Evolutionary conservation across 768 basidiomycete genomes (phyloP).

Genomic region (Naganishia vaughanmartiniae): DNA sequence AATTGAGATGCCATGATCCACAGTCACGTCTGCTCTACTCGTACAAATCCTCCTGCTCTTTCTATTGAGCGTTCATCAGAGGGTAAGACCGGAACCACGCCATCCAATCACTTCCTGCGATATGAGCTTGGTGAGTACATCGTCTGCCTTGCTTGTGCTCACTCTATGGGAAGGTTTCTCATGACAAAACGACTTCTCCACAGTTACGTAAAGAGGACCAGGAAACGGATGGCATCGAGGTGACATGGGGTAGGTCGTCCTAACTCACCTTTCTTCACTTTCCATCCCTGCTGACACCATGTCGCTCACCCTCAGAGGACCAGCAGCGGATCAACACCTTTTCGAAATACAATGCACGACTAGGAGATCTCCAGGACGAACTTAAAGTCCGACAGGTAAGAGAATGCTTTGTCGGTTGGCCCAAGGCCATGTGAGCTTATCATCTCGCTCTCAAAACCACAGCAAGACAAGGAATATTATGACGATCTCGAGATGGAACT

Average conservation of each 20-base stretch:
- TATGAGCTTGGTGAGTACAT: conserved; percentile 3
- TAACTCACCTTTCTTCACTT: background rate
- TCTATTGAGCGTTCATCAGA: too few relatives aligned
- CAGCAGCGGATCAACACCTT: conserved; percentile 88
- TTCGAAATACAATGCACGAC: conserved; percentile 81
- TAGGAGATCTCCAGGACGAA: conserved; percentile 69
- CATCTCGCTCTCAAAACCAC: background rate
- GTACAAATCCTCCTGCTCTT: too few relatives aligned
- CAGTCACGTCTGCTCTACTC: too few relatives aligned
- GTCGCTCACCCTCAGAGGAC: conserved; percentile 60
- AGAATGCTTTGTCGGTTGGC: background rate
- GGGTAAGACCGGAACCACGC: too few relatives aligned
- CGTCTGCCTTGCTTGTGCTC: background rate
- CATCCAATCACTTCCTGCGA: too few relatives aligned
- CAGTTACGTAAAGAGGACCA: conserved; percentile 40
- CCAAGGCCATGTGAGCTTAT: background rate
- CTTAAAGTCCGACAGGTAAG: conserved; percentile 70
- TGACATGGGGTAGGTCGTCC: conserved; percentile 47
- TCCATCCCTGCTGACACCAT: background rate
- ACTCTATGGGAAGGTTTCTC: background rate
- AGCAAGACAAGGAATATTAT: conserved; percentile 94
- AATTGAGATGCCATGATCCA: background rate
- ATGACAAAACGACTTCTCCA: background rate
- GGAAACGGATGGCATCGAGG: conserved; percentile 49
- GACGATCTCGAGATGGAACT: conserved; percentile 85